Base-by-base conservation (phyloP, 1,139 yeast species). In the Meyerozyma smithsonii region DNA sequence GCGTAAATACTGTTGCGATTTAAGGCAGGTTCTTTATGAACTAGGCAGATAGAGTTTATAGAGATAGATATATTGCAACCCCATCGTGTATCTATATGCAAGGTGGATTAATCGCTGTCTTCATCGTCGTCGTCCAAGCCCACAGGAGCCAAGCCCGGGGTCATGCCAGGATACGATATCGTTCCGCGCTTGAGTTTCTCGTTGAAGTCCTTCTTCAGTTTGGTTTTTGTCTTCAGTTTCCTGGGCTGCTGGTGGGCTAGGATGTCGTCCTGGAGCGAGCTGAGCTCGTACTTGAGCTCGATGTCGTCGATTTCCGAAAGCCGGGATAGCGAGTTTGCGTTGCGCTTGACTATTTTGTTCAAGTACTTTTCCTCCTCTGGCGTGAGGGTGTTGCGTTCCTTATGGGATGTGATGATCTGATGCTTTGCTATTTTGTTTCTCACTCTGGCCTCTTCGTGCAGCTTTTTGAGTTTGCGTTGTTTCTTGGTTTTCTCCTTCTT, bases 61-160 rank as follows among this genome's bases (percentile, higher is more conserved):
- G 17, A 35, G 30, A 34, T 32, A 28, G 36, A 28, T 28, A 36
- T 28, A 28, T 36, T 36, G 16, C 25, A 23, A 23, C 25, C 25
- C 2, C n/a, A 23, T 33, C n/a, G 21, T 39, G 35, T 28, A 37
- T 23, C 15, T 37, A n/a, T 36, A 25, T 30, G 16, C 15, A 28
- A 36, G n/a, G 12, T 38, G 33, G 10, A 18, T 43, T 54, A 60
- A n/a, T 21, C 28, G 12, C 36, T 16, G 39, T 69, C 72, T 38
- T 69, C 74, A 8, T 66, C 61, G 41, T 74, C 79, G 42, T 74
- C 71, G 32, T 66, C 58, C 49, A 72, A 74, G 38, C 82, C 95
- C 16, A 87, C 94, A 12, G 95, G 96, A 0, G 96, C 96, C 59
- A 88, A 72, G 40, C 96, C 96, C 1, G 96, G 96, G 0, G 96